Base-by-base conservation (phyloP, 371 early-diverging fungal genomes). In the Mucor saturninus region DNA sequence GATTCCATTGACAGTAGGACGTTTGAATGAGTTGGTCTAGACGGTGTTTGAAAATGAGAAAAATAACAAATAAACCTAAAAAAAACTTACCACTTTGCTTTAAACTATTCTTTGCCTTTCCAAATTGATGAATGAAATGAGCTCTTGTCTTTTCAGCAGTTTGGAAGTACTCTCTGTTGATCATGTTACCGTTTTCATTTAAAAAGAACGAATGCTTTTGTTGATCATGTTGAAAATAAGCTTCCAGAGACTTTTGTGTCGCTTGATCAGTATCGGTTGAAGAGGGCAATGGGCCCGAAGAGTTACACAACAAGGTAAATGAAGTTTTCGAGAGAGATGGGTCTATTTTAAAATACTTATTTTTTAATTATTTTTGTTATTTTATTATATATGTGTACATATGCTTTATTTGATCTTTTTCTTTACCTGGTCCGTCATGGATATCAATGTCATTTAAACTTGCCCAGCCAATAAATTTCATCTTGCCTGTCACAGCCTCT, bases 391-490 rank as follows among this genome's bases (percentile, higher is more conserved):
- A 11, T 48, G 26, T 45, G 21, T 21, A 21, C 21, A 21, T 21
- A 21, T 21, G 21, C 21, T 21, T 21, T 21, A 21, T 21, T 21
- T 21, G 21, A 21, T 21, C 21, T 59, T 31, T 28, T 31, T 6
- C 28, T 28, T 50, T 62, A 59, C 59, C 69, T 26, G 46, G 8
- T 35, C 60, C 73, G 21, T 62, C 62, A 26, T 65, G 51, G 14
- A 72, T 46, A 45, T 65, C 62, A 35, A 62, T 43, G n/a, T 69
- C 73, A 15, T 57, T 52, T 21, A 72, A 38, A 59, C 59, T 57
- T 2, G 59, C 46, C 73, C 73, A 72, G 3, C 73, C 73, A 46
- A 65, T 59, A 56, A 72, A 72, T 31, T 72, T 72, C 37, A 72
- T 52, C 38, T 62, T 56, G 14, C 62, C 56, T 1, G 39, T 42